Conservation (phyloP, 1,284 basidiomycete species). For the Fomitiporia mediterranea region DNA sequence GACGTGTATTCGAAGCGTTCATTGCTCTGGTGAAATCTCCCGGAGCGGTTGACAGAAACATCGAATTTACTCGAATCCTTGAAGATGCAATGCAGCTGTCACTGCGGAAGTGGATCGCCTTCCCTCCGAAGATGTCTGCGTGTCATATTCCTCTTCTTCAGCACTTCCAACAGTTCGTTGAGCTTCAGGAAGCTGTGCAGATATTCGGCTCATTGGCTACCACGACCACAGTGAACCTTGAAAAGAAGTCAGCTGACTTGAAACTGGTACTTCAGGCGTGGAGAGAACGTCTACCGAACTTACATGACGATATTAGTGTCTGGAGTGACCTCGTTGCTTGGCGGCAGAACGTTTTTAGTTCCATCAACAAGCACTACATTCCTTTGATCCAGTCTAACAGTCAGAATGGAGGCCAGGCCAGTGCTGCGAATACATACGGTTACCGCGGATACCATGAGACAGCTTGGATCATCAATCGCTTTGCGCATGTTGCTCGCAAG, state of each 20-base stretch:
- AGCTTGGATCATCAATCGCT: slow-evolving; percentile 99
- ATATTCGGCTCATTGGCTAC: slow-evolving; percentile 89
- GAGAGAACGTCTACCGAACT: slow-evolving; percentile 94
- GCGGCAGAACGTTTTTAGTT: slow-evolving; percentile 81
- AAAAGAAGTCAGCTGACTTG: slow-evolving; percentile 91
- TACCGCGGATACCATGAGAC: slow-evolving; percentile 99
- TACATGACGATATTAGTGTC: slow-evolving; percentile 96
- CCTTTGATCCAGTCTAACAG: slow-evolving; percentile 70
- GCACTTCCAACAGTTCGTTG: slow-evolving; percentile 99
- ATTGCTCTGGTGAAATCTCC: slow-evolving; percentile 75
- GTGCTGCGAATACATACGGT: slow-evolving; percentile 80
- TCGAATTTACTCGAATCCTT: slow-evolving; percentile 80
- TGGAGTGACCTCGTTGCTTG: slow-evolving; percentile 99
- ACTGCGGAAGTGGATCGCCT: slow-evolving; percentile 91
- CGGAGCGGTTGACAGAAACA: slow-evolving; percentile 62
- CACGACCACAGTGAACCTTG: slow-evolving; percentile 87
- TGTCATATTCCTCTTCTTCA: slow-evolving; percentile 95
- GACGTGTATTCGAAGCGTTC: slow-evolving; percentile 95
- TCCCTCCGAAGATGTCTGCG: slow-evolving; percentile 82
- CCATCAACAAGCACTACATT: slow-evolving; percentile 92
- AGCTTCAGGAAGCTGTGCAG: slow-evolving; percentile 92
- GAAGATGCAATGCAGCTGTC: slow-evolving; percentile 98
- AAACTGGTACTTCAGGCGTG: slow-evolving; percentile 96
- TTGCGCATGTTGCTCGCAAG: slow-evolving; percentile 98
- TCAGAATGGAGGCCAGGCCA: slow-evolving; percentile 46